Evolutionary conservation across 2,329 filamentous ascomycete species (phyloP).

Genomic region (Aureobasidium pullulans): DNA sequence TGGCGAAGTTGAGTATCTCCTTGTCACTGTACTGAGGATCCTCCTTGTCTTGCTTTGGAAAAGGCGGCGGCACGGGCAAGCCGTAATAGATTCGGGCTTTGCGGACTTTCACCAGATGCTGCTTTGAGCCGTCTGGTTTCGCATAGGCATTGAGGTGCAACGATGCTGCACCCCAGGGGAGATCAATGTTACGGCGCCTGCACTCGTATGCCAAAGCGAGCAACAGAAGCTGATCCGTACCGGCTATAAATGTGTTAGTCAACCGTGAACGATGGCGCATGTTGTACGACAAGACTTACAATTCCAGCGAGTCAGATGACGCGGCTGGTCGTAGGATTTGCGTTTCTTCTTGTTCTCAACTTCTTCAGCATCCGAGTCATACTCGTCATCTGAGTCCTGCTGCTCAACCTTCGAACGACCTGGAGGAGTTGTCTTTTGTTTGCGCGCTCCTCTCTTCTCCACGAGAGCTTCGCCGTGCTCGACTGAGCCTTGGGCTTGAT

Average conservation of each 20-base stretch:
- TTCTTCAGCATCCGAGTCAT: neutral
- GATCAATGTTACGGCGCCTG: slow-evolving; percentile 14
- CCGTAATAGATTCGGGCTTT: slow-evolving; percentile 17
- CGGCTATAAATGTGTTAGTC: slow-evolving; percentile 17
- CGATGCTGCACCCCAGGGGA: slow-evolving; percentile 21
- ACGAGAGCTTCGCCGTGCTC: no score
- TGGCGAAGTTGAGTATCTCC: neutral
- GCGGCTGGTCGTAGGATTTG: slow-evolving; percentile 3
- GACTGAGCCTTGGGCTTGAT: no score
- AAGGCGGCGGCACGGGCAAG: slow-evolving; percentile 18
- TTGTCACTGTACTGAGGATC: neutral
- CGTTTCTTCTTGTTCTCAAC: neutral
- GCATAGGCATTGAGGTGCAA: slow-evolving; percentile 15
- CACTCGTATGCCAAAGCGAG: slow-evolving; percentile 21
- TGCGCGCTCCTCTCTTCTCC: neutral
- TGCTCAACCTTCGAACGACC: neutral
- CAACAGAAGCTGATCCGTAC: slow-evolving; percentile 23
- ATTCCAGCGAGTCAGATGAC: slow-evolving; percentile 25
- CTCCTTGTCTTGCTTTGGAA: slow-evolving; percentile 5
- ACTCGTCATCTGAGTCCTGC: neutral
- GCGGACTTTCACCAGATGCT: slow-evolving; percentile 24
- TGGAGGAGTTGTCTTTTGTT: no score
- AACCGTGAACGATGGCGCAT: neutral
- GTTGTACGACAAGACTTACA: slow-evolving; percentile 17
- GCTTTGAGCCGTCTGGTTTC: slow-evolving; percentile 21